Conservation (phyloP, 352 stramenopile species). For the Pythium angustatum region DNA sequence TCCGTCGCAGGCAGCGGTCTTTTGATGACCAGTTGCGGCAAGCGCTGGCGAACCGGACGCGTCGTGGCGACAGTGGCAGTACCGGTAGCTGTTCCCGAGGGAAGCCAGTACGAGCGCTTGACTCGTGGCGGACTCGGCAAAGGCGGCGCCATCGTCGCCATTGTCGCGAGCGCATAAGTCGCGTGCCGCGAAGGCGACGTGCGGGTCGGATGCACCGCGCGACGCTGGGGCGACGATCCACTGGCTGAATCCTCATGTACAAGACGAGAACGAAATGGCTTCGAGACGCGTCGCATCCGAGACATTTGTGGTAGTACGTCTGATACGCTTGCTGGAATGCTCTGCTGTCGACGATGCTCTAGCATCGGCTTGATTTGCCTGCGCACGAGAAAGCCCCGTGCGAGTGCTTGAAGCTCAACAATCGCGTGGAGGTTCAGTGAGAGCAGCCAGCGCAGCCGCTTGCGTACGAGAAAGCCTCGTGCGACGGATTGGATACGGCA, state of each 20-base stretch:
- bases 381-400: constrained; percentile 14
- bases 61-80: constrained; percentile 2
- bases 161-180: constrained; percentile 11
- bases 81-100: constrained; percentile 37
- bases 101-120: constrained; percentile 77
- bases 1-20: neutral
- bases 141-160: constrained; percentile 27
- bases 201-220: neutral
- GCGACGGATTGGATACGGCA: constrained; percentile 74
- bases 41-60: neutral
- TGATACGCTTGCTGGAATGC: neutral
- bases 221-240: neutral
- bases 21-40: constrained; percentile 8
- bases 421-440: constrained; percentile 49
- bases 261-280: neutral
- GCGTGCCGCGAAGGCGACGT: constrained; percentile 1
- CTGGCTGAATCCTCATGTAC: neutral
- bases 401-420: constrained; percentile 42
- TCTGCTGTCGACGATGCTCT: neutral
- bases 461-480: constrained; percentile 65
- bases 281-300: neutral
- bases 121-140: constrained; percentile 19
- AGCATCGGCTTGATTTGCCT: neutral
- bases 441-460: constrained; percentile 50
- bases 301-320: neutral